These are phyloP conservation scores for Mycosarcoma mackinlayi DNA, from an alignment of 1,284 basidiomycete genomes.

Conservation along the genomic window DNA sequence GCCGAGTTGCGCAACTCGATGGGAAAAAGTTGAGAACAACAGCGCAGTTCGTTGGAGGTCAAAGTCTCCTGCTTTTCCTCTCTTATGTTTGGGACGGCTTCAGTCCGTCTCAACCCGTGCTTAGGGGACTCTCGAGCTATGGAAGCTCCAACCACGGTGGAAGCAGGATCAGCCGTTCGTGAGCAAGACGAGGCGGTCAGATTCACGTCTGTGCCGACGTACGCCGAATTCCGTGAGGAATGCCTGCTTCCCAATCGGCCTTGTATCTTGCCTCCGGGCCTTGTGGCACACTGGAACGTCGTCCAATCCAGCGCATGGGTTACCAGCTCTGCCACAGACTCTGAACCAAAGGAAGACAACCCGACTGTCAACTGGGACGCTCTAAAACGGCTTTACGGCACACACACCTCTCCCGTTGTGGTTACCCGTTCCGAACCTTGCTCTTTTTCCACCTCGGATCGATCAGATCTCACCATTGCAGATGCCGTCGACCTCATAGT, in stretches of 20 bases:
- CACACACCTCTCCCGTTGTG: conserved; percentile 46
- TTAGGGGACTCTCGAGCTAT: not conserved
- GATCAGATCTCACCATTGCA: conserved; percentile 29
- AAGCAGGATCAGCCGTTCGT: not conserved
- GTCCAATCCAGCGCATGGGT: conserved; percentile 1
- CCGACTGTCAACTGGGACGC: conserved; percentile 31
- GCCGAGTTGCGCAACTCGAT: conserved; percentile 8
- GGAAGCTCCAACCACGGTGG: not conserved
- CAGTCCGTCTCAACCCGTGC: too few species aligned
- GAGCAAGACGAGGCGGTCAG: conserved; percentile 10
- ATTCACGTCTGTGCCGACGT: conserved; percentile 35
- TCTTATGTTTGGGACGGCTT: too few species aligned
- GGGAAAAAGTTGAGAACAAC: conserved; percentile 4
- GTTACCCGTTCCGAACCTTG: not conserved
- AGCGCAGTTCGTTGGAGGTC: conserved; percentile 7
- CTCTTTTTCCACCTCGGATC: conserved; percentile 4
- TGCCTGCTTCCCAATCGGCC: conserved; percentile 50
- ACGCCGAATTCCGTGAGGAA: conserved; percentile 39
- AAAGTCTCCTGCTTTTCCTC: not conserved
- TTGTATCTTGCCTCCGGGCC: conserved; percentile 40
- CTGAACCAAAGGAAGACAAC: too few species aligned
- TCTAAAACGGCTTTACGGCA: conserved; percentile 25
- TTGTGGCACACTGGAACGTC: conserved; percentile 34
- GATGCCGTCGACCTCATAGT: conserved; percentile 38
- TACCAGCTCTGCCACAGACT: not conserved